Percentiles rank a stretch among this genome's conserved stretches.
These are phyloP conservation scores for Aurinia saxatilis DNA, from an alignment of 345 rosid species.

Conservation along the genomic window DNA sequence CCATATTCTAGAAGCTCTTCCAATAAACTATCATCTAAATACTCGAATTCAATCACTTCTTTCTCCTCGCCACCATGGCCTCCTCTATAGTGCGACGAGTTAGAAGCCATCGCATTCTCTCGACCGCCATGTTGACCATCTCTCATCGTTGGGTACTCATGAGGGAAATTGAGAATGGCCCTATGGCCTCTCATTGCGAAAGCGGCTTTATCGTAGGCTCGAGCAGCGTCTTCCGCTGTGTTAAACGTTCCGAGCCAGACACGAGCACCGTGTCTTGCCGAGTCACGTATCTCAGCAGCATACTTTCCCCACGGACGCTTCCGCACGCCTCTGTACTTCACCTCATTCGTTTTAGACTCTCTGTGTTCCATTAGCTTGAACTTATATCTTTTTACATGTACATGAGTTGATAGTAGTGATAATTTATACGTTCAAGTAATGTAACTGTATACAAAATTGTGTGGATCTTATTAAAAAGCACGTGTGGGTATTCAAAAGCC, in stretches of 20 bases:
- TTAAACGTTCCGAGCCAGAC: constrained; percentile 65
- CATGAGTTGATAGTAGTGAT: constrained; percentile 1
- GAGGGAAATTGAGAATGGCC: constrained; percentile 64
- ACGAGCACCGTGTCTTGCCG: constrained; percentile 54
- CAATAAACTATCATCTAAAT: constrained; percentile 54
- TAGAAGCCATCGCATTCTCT: constrained; percentile 20
- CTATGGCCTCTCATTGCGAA: constrained; percentile 43
- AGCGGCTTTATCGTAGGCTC: constrained; percentile 58
- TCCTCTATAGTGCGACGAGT: constrained; percentile 2
- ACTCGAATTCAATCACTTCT: constrained; percentile 75
- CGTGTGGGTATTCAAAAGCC: constrained; percentile 20
- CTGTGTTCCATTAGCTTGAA: constrained; percentile 13
- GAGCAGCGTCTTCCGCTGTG: constrained; percentile 56
- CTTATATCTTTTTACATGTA: constrained; percentile 9
- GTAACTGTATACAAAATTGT: neutral
- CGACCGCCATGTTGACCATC: neutral
- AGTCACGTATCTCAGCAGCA: constrained; percentile 80
- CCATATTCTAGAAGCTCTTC: constrained; percentile 60
- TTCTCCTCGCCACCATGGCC: constrained; percentile 12
- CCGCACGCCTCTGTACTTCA: constrained; percentile 61
- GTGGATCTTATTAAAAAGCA: constrained; percentile 26
- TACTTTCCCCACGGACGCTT: constrained; percentile 81
- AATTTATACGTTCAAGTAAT: constrained; percentile 19
- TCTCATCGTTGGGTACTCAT: constrained; percentile 33
- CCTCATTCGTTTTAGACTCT: constrained; percentile 23